Evolutionary conservation across 2,329 filamentous ascomycete genomes (phyloP).

Genomic region (Lecanosticta acicola): DNA sequence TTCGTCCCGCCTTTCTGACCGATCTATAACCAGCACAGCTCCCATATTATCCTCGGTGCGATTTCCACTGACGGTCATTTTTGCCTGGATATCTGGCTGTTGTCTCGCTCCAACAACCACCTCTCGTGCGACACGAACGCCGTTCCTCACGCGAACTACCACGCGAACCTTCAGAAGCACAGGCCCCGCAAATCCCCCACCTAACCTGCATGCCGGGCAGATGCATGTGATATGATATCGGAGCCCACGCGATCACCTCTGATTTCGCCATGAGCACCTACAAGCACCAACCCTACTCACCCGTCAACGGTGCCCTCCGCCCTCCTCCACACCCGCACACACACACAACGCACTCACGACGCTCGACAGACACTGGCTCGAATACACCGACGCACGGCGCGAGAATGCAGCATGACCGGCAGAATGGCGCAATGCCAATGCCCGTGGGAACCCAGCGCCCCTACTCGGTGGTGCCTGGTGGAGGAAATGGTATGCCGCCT

Average conservation of each 20-base stretch:
- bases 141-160: not conserved
- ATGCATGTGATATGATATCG: slow-evolving; percentile 11
- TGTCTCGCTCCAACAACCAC: not conserved
- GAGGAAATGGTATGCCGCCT: slow-evolving; percentile 17
- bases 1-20: not conserved
- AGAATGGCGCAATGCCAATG: slow-evolving; percentile 28
- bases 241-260: slow-evolving; percentile 10
- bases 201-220: not conserved
- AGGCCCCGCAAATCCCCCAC: not conserved
- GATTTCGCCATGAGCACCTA: slow-evolving; percentile 13
- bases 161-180: not conserved
- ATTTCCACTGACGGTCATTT: not conserved
- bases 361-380: slow-evolving; percentile 18
- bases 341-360: slow-evolving; percentile 7
- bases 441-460: slow-evolving; percentile 19
- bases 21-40: not conserved
- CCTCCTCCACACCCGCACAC: slow-evolving; percentile 5
- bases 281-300: slow-evolving; percentile 11
- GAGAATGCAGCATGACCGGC: slow-evolving; percentile 22
- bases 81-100: not conserved
- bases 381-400: slow-evolving; percentile 10
- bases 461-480: slow-evolving; percentile 15
- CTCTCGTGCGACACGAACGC: not conserved
- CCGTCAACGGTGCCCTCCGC: slow-evolving; percentile 8
- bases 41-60: not conserved